Evolutionary conservation across 768 basidiomycete genomes (phyloP).

Genomic region (Gymnopilus junonius): DNA sequence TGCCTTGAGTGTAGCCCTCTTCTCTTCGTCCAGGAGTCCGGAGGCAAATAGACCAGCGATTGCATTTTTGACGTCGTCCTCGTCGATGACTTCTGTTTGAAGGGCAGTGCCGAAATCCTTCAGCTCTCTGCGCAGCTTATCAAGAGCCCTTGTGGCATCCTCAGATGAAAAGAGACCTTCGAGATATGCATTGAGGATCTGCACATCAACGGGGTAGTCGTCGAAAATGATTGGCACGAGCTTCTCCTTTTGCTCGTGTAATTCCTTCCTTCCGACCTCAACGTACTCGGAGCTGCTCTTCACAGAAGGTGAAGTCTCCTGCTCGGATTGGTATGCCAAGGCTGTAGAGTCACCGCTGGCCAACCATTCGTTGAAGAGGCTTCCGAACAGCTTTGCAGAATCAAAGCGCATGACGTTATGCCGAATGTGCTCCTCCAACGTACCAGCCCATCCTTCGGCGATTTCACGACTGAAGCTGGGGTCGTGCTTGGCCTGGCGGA

Average conservation of each 20-base stretch:
- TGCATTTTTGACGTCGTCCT: constrained; percentile 28
- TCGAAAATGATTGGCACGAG: constrained; percentile 46
- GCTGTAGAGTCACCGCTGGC: constrained; percentile 44
- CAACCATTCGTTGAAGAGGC: constrained; percentile 46
- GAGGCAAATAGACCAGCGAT: constrained; percentile 39
- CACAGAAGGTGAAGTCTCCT: constrained; percentile 7
- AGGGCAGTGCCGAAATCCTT: constrained; percentile 30
- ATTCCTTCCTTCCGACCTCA: constrained; percentile 40
- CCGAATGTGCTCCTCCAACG: constrained; percentile 41
- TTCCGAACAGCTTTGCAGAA: constrained; percentile 43
- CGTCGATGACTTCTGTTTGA: constrained; percentile 26
- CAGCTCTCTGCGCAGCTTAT: constrained; percentile 32
- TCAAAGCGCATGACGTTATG: constrained; percentile 41
- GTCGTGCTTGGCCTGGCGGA: constrained; percentile 44
- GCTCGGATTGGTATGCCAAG: constrained; percentile 21
- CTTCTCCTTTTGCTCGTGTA: constrained; percentile 42
- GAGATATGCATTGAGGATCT: constrained; percentile 37
- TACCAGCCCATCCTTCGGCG: constrained; percentile 38
- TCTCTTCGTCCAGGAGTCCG: constrained; percentile 42
- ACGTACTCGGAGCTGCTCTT: constrained; percentile 18
- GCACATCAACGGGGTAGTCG: constrained; percentile 34
- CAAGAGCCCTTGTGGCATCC: constrained; percentile 31
- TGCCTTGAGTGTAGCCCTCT: constrained; percentile 42
- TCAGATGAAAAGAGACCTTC: constrained; percentile 38
- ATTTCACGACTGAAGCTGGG: constrained; percentile 40